A percentile compares a stretch with the other conserved stretches of the same genome.
phyloP scores from a whole-genome alignment of 768 basidiomycete species.

The Gloeopeniophorella convolvens region DNA sequence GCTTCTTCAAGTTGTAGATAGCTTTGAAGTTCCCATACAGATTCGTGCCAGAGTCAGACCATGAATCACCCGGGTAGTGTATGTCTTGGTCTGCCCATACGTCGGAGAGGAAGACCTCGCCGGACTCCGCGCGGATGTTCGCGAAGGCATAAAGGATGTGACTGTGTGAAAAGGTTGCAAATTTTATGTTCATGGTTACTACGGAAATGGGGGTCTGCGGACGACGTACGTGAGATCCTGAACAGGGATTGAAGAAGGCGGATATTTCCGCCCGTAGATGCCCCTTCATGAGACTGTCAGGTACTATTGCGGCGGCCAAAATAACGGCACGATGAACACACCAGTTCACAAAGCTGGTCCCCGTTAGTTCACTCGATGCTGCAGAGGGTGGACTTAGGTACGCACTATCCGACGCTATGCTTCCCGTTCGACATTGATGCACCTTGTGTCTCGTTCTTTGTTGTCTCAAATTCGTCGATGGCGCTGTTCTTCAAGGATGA shows the following conservation, averaged over 20 bases:
- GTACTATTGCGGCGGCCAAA: constrained; percentile 1
- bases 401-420: constrained; percentile 78
- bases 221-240: constrained; percentile 75
- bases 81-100: constrained; percentile 96
- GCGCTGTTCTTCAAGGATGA: background rate
- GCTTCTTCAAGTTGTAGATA: constrained; percentile 85
- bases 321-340: constrained; percentile 29
- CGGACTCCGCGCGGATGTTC: constrained; percentile 74
- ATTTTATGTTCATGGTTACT: constrained; percentile 9
- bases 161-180: constrained; percentile 29
- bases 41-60: constrained; percentile 88
- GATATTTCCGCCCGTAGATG: constrained; percentile 91
- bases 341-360: constrained; percentile 71
- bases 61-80: constrained; percentile 90
- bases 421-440: constrained; percentile 43
- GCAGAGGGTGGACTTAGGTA: constrained; percentile 18
- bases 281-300: constrained; percentile 48
- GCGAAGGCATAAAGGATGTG: constrained; percentile 94
- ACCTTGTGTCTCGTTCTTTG: constrained; percentile 20
- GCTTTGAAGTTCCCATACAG: constrained; percentile 96
- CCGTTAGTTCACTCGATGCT: constrained; percentile 14
- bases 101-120: constrained; percentile 86
- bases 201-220: constrained; percentile 6
- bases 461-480: background rate
- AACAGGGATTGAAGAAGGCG: constrained; percentile 76